Conservation (phyloP, 2,329 filamentous ascomycete genomes). For the Pseudogymnoascus sp. region DNA sequence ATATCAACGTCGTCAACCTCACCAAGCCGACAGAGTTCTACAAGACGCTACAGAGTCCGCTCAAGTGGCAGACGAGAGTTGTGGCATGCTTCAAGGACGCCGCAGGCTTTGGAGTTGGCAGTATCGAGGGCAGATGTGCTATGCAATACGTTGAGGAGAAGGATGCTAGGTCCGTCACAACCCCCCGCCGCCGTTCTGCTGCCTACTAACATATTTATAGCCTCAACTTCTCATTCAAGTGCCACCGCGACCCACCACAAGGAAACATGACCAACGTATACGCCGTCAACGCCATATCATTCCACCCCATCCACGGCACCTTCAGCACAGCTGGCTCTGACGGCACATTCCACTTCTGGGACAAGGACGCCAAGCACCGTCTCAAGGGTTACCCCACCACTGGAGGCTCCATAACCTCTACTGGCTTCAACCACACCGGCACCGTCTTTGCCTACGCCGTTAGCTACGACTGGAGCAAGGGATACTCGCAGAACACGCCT, state of each 20-base stretch:
- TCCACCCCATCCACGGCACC: conserved; percentile 95
- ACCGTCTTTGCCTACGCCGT: conserved; percentile 82
- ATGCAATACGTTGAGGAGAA: conserved; percentile 99
- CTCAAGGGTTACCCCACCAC: conserved; percentile 82
- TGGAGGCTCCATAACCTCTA: conserved; percentile 79
- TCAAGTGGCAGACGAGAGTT: conserved; percentile 97
- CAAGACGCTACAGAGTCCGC: conserved; percentile 89
- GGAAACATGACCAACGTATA: conserved; percentile 81
- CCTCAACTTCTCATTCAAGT: conserved; percentile 98
- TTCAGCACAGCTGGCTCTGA: conserved; percentile 95
- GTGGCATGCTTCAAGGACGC: conserved; percentile 93
- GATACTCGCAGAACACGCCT: conserved; percentile 75
- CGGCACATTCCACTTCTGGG: conserved; percentile 96
- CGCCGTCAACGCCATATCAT: conserved; percentile 93
- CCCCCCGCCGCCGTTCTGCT: background rate
- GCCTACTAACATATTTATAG: conserved; percentile 31
- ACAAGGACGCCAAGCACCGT: conserved; percentile 82
- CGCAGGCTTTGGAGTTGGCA: conserved; percentile 86
- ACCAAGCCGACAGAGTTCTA: conserved; percentile 83
- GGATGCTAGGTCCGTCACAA: conserved; percentile 55
- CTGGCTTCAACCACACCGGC: conserved; percentile 83
- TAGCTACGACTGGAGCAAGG: conserved; percentile 98
- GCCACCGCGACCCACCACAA: conserved; percentile 75
- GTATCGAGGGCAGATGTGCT: conserved; percentile 92
- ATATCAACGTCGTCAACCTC: conserved; percentile 92